phyloP scores from a whole-genome alignment of 176 grass and related monocot species.

The Puya raimondii region DNA sequence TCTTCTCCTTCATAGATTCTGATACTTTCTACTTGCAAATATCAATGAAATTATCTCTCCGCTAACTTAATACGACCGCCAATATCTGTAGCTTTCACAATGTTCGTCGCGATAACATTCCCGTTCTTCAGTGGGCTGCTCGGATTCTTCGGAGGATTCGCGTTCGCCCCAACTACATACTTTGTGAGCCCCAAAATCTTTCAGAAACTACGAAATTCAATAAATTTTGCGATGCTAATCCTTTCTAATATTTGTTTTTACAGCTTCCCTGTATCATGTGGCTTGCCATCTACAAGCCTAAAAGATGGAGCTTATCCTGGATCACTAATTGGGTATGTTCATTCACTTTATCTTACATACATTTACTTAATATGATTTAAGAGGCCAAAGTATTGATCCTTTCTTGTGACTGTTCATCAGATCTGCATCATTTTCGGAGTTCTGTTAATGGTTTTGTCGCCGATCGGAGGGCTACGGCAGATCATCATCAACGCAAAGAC shows the following conservation, averaged over 20 bases:
- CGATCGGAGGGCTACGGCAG: slow-evolving; percentile 31
- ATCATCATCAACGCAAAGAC: slow-evolving; percentile 23
- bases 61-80: too few relatives aligned
- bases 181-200: slow-evolving; percentile 25
- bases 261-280: slow-evolving; percentile 75
- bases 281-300: slow-evolving; percentile 47
- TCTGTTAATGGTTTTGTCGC: slow-evolving; percentile 25
- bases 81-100: slow-evolving; percentile 26
- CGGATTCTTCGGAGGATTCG: slow-evolving; percentile 51
- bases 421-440: slow-evolving; percentile 39
- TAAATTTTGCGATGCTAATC: background rate
- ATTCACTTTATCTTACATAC: background rate
- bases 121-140: slow-evolving; percentile 49
- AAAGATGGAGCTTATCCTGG: slow-evolving; percentile 51
- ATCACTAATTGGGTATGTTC: slow-evolving; percentile 42
- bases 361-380: background rate
- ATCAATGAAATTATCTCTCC: too few relatives aligned
- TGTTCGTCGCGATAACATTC: slow-evolving; percentile 23
- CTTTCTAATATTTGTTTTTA: background rate
- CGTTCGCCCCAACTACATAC: slow-evolving; percentile 43
- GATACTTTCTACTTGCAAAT: too few relatives aligned
- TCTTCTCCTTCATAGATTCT: background rate
- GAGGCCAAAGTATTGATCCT: background rate
- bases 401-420: slow-evolving; percentile 17
- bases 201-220: background rate